Percentiles rank a stretch among this genome's conserved stretches.
Evolutionary conservation across 768 basidiomycete genomes (phyloP).

Genomic region (Gyrodon lividus): DNA sequence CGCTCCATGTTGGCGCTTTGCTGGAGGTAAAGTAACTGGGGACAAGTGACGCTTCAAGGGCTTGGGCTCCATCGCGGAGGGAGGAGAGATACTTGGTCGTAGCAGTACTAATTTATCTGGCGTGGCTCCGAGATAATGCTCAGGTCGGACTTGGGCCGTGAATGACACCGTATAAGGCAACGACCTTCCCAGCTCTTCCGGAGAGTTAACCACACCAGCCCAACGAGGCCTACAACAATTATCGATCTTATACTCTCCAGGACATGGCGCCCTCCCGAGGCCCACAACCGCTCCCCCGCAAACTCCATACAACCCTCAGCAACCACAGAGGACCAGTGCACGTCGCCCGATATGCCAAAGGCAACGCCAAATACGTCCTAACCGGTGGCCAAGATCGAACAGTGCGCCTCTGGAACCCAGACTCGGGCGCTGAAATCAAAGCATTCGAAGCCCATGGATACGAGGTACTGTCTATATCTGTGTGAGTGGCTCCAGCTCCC

Average conservation of each 20-base stretch:
- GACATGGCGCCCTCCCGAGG: constrained; percentile 56
- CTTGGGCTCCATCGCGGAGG: constrained; percentile 34
- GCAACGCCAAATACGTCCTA: constrained; percentile 84
- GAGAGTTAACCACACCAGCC: no score
- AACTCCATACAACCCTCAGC: constrained; percentile 59
- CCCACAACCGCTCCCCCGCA: constrained; percentile 52
- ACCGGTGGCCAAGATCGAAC: constrained; percentile 91
- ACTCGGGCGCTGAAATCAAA: constrained; percentile 86
- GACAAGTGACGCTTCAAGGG: constrained; percentile 49
- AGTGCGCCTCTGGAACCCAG: constrained; percentile 89
- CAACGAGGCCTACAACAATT: no score
- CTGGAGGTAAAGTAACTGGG: constrained; percentile 46
- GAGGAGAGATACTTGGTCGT: background rate
- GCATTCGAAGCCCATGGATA: constrained; percentile 90
- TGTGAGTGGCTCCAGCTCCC: constrained; percentile 51
- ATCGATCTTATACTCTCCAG: no score
- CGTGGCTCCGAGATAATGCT: no score
- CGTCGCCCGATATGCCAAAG: constrained; percentile 88
- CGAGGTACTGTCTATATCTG: constrained; percentile 86
- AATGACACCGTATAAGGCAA: constrained; percentile 1
- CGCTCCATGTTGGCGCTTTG: constrained; percentile 52
- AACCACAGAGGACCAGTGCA: constrained; percentile 85
- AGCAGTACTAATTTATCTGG: no score
- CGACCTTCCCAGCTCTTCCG: no score
- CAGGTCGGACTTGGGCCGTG: background rate